A percentile compares a stretch with the other conserved stretches of the same genome.
These are phyloP conservation scores for Mortierella sp. DNA, from an alignment of 371 early-diverging fungal genomes.

Conservation along the genomic window DNA sequence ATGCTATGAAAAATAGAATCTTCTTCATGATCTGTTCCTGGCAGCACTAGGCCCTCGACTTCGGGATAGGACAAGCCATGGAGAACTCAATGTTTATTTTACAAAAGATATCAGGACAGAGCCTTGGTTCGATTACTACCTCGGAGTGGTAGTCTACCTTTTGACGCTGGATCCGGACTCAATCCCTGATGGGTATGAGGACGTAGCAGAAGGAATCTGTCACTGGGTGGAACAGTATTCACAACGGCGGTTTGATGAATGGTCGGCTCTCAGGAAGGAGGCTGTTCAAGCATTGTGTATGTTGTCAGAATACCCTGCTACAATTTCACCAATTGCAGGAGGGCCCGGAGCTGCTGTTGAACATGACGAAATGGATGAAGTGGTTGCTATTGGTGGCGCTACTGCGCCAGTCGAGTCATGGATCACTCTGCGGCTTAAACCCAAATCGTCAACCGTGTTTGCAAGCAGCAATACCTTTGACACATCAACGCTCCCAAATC, in stretches of 20 bases:
- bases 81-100: slow-evolving; percentile 42
- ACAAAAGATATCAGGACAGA: slow-evolving; percentile 19
- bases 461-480: background rate
- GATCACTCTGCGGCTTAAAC: slow-evolving; percentile 2
- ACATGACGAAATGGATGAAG: background rate
- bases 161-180: slow-evolving; percentile 8
- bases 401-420: background rate
- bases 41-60: slow-evolving; percentile 38
- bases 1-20: too few relatives aligned
- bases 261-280: slow-evolving; percentile 24
- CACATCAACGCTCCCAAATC: background rate
- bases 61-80: slow-evolving; percentile 53
- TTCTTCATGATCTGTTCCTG: slow-evolving; percentile 42
- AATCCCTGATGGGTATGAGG: background rate
- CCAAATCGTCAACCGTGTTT: slow-evolving; percentile 17
- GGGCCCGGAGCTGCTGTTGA: too few relatives aligned
- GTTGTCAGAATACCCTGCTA: slow-evolving; percentile 2
- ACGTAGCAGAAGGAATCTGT: background rate
- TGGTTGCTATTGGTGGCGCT: background rate
- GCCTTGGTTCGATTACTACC: slow-evolving; percentile 40
- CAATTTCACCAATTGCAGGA: background rate
- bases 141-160: slow-evolving; percentile 19
- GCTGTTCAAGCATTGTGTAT: slow-evolving; percentile 7
- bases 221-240: slow-evolving; percentile 14
- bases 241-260: slow-evolving; percentile 32